These are phyloP conservation scores for Blastocystis hominis DNA, from an alignment of 352 stramenopile genomes.

Conservation along the genomic window DNA sequence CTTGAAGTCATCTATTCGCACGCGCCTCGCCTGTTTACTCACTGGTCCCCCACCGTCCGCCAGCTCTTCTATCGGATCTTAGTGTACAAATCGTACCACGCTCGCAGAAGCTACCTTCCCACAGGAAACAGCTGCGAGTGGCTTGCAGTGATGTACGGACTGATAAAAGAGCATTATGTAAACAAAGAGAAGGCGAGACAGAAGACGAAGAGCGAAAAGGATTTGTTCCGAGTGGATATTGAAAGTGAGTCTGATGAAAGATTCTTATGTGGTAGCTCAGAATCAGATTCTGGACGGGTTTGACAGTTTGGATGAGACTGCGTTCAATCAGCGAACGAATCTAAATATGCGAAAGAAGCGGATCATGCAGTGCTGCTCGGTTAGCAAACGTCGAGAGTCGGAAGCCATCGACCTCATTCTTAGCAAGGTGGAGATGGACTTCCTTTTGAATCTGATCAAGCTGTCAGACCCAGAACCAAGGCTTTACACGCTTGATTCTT, in stretches of 20 bases:
- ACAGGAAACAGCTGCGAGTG: slow-evolving; percentile 39
- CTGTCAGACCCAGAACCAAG: neutral
- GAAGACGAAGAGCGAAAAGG: neutral
- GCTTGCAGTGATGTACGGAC: neutral
- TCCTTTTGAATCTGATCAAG: neutral
- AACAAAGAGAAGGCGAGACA: neutral
- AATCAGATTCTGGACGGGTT: neutral
- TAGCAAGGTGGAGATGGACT: neutral
- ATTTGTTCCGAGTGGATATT: neutral
- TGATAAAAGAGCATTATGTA: neutral
- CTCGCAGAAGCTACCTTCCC: neutral
- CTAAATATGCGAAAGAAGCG: neutral
- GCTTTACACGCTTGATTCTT: neutral
- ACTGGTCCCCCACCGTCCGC: slow-evolving; percentile 4
- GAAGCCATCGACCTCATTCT: neutral
- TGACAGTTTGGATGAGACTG: neutral
- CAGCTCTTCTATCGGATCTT: slow-evolving; percentile 26
- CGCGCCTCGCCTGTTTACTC: neutral
- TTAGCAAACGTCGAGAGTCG: neutral
- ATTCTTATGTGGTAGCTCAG: neutral
- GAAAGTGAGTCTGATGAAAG: neutral
- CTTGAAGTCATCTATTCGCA: slow-evolving; percentile 8
- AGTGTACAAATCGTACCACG: slow-evolving; percentile 33
- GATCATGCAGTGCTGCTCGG: neutral
- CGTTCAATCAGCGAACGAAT: slow-evolving; percentile 34